phyloP scores from a whole-genome alignment of 495 filamentous ascomycete species.

The Chaetomium fimeti region DNA sequence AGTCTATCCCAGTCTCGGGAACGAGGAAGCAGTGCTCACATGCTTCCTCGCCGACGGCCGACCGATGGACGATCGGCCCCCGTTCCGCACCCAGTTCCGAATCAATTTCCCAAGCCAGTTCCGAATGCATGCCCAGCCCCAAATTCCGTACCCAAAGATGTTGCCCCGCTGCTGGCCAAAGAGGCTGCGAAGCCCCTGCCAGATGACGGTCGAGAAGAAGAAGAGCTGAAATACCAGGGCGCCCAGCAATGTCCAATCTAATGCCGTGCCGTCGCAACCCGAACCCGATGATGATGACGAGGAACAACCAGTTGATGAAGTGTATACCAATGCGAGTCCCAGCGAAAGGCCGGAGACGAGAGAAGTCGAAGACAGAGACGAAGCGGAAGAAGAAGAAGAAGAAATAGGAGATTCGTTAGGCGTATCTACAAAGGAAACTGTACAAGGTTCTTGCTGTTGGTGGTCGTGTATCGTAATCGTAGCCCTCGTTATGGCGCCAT shows the following conservation, averaged over 20 bases:
- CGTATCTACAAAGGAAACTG: constrained; percentile 33
- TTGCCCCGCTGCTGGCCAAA: background rate
- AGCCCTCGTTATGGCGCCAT: background rate
- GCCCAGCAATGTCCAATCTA: constrained; percentile 30
- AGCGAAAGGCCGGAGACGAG: constrained; percentile 22
- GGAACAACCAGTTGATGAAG: constrained; percentile 16
- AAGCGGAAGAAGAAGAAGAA: constrained; percentile 9
- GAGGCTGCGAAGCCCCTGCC: constrained; percentile 19
- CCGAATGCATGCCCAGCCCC: constrained; percentile 14
- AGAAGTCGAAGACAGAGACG: constrained; percentile 6
- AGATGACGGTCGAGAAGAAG: constrained; percentile 28
- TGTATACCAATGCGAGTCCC: constrained; percentile 25
- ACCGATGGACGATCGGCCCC: constrained; percentile 5
- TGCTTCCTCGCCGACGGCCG: background rate
- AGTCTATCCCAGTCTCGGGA: constrained; percentile 17
- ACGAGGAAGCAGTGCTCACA: constrained; percentile 8
- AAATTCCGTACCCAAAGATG: constrained; percentile 11
- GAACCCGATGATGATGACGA: constrained; percentile 12
- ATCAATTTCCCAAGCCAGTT: background rate
- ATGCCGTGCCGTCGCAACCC: constrained; percentile 14
- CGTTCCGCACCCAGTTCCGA: constrained; percentile 2
- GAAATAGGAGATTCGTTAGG: constrained; percentile 18
- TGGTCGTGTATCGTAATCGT: constrained; percentile 14
- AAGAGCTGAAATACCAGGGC: constrained; percentile 29
- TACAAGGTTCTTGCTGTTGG: constrained; percentile 34